Base-by-base conservation (phyloP, 108 stramenopile species). In the Asterionellopsis glacialis region DNA sequence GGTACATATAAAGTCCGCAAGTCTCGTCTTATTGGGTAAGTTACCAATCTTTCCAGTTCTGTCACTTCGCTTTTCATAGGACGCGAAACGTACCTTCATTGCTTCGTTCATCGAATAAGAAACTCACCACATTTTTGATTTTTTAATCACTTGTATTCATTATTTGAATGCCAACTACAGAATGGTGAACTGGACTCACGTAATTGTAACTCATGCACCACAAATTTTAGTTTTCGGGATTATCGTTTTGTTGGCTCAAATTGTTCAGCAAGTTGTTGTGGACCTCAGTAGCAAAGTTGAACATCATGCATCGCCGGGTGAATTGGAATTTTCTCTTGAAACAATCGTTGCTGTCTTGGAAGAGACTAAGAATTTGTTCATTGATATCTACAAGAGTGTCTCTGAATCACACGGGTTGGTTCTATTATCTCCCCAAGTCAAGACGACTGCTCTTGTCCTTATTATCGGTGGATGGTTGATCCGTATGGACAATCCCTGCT, bases 181-280 rank as follows among this genome's bases (percentile, higher is more conserved):
- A 52, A 90, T 90, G 72, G 83, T 94, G 55, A 84, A 94, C 70
- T 94, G 93, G 93, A 75, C 83, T 18, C 93, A 94, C 66, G 93
- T 94, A 19, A 21, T 91, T 25, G 74, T 75, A 11, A 85, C 87
- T 5, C 86, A 90, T 63, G 75, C 79, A 16, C 93, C 93, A 1
- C 73, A 79, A n/a, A 56, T 90, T 27, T 69, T 88, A 57, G 41
- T 81, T 10, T 45, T 84, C 9, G 83, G 85, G 7, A 67, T 91
- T 26, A 51, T 76, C 19, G 70, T 89, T 49, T 72, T 87, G 14
- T 47, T 90, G 23, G 84, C 78, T 10, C 92, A 86, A 49, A 73
- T 92, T 51, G 65, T 87, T 15, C 72, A 86, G 39, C 87, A 92
- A 65, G 87, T 88, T 15, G 73, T 88, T 27, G 76, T 48, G 27